Base-by-base conservation (phyloP, 2,329 filamentous ascomycete species). In the Diaporthe sp. region DNA sequence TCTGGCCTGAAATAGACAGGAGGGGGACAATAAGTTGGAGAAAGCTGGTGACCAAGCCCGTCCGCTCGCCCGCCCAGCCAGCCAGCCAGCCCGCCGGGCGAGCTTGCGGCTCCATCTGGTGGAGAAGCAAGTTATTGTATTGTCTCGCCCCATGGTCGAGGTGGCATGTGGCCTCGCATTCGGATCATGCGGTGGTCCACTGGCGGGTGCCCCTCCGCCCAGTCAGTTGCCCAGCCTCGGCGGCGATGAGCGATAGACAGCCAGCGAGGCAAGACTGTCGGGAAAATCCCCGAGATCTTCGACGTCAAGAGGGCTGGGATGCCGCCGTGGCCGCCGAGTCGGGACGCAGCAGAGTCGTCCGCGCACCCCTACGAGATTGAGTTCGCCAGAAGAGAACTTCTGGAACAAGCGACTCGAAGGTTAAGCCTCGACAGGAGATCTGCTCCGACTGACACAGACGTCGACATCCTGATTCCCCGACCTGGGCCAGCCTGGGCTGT, bases 261-360 rank as follows among this genome's bases (percentile, higher is more conserved):
- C 13, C 49, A 42, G 49, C 37, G 12, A 28, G 70, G 70, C n/a
- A 62, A 42, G 55, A 65, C 34, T 34, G 34, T 44, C 51, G 58
- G 70, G 58, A 53, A 73, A 73, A 73, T 73, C 70, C 59, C 70
- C 70, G 70, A 73, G 70, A 73, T 73, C 70, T 62, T 73, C 58
- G 70, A 62, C 34, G 46, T 62, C 70, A 34, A 62, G 39, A 42
- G 12, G n/a, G 25, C 58, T 55, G 46, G 28, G 31, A 42, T 73
- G 31, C 49, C 70, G 70, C 46, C n/a, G 34, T 31, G 70, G 70
- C 58, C 58, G 58, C 44, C 46, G 59, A 51, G 58, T 55, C 58
- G 46, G 58, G 70, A 65, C 61, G n/a, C 58, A 62, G 70, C 57
- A 53, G 59, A 25, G 58, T 53, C n/a, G n/a, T 65, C 58, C 34